Evolutionary conservation across 176 grass and related monocot species (phyloP).

Genomic region (Themeda triandra): DNA sequence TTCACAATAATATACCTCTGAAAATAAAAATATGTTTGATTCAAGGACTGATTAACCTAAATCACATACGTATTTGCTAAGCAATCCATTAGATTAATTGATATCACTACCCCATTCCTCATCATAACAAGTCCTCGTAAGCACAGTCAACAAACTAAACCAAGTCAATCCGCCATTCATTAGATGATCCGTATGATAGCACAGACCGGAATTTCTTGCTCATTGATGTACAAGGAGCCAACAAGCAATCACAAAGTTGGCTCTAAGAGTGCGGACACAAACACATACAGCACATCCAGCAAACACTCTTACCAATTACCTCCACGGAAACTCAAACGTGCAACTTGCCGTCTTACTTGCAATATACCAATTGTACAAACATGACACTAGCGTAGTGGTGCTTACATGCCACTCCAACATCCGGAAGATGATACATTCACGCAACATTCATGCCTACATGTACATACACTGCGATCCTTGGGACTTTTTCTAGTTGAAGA

Average conservation of each 20-base stretch:
- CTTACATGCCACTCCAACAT: not conserved
- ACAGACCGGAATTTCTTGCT: not conserved
- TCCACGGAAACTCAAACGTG: not conserved
- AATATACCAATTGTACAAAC: not conserved
- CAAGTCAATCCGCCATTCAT: not conserved
- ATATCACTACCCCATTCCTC: no score
- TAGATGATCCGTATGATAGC: not conserved
- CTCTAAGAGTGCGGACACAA: no score
- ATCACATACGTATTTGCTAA: not conserved
- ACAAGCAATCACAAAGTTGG: no score
- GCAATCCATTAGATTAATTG: not conserved
- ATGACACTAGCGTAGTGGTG: not conserved
- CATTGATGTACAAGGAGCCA: not conserved
- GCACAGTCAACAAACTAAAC: not conserved
- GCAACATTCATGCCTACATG: not conserved
- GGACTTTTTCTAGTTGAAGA: conserved; percentile 52
- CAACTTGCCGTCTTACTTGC: not conserved
- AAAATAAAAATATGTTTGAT: not conserved
- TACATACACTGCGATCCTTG: not conserved
- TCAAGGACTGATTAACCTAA: not conserved
- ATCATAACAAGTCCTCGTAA: not conserved
- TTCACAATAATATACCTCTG: not conserved
- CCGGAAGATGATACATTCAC: not conserved
- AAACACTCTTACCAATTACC: not conserved
- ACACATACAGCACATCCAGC: no score